Conservation (phyloP, 2,329 filamentous ascomycete species). For the Thermothelomyces thermophilus region DNA sequence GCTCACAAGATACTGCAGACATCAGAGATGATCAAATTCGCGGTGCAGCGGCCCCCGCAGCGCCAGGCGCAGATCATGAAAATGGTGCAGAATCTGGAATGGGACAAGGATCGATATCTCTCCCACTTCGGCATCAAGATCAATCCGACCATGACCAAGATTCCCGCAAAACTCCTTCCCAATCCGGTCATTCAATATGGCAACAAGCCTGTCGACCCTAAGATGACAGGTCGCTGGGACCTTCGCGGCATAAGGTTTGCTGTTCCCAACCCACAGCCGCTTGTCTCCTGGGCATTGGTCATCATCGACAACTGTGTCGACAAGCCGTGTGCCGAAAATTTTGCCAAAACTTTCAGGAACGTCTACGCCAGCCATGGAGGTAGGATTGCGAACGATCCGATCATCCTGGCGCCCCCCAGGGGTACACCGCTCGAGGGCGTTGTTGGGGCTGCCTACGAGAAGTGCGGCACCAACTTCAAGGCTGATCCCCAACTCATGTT, state of each 20-base stretch:
- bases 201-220: conserved; percentile 52
- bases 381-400: conserved; percentile 31
- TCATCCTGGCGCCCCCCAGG: conserved; percentile 30
- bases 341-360: conserved; percentile 41
- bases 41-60: conserved; percentile 66
- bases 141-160: conserved; percentile 54
- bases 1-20: conserved; percentile 48
- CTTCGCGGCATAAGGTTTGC: conserved; percentile 75
- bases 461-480: conserved; percentile 47
- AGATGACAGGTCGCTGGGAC: conserved; percentile 74
- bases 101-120: conserved; percentile 63
- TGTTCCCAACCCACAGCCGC: conserved; percentile 50
- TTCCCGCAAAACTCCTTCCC: conserved; percentile 63
- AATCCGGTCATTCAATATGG: conserved; percentile 64
- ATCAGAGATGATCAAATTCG: conserved; percentile 83
- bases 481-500: conserved; percentile 68
- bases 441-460: conserved; percentile 49
- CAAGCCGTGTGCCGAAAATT: conserved; percentile 51
- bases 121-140: conserved; percentile 68
- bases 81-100: conserved; percentile 61
- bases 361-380: conserved; percentile 47
- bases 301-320: conserved; percentile 52
- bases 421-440: conserved; percentile 39
- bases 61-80: conserved; percentile 63
- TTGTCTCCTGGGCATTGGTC: conserved; percentile 71